A percentile compares a stretch with the other conserved stretches of the same genome.
phyloP scores from a whole-genome alignment of 2,329 filamentous ascomycete species.

The Penicillium sp. region DNA sequence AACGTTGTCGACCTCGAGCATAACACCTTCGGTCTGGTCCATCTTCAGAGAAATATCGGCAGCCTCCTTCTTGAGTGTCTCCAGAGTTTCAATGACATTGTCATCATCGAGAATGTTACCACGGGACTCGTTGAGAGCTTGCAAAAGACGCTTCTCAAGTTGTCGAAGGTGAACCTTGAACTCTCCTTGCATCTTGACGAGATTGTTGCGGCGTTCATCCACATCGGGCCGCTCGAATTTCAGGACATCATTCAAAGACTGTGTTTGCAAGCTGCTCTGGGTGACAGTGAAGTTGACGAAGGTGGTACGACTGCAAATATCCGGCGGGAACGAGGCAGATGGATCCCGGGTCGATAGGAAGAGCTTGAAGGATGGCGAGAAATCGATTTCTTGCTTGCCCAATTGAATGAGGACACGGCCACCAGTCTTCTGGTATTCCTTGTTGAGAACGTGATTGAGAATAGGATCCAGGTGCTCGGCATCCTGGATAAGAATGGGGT shows the following conservation, averaged over 20 bases:
- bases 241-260: constrained; percentile 94
- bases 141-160: constrained; percentile 87
- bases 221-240: constrained; percentile 97
- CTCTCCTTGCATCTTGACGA: constrained; percentile 98
- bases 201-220: constrained; percentile 90
- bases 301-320: constrained; percentile 96
- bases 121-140: constrained; percentile 93
- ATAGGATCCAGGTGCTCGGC: constrained; percentile 96
- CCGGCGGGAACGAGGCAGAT: constrained; percentile 89
- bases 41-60: constrained; percentile 96
- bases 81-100: constrained; percentile 94
- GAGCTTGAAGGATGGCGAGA: constrained; percentile 92
- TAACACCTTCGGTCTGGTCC: constrained; percentile 92
- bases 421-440: constrained; percentile 98
- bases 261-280: constrained; percentile 96
- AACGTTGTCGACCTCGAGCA: constrained; percentile 95
- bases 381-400: constrained; percentile 98
- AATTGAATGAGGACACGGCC: constrained; percentile 97
- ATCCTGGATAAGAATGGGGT: constrained; percentile 97
- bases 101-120: constrained; percentile 98
- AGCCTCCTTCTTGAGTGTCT: constrained; percentile 96
- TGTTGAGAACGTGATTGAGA: constrained; percentile 97
- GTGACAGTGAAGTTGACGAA: constrained; percentile 99
- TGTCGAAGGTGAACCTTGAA: constrained; percentile 98
- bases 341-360: constrained; percentile 95